Conservation (phyloP, 176 grass and related monocot species). For the Musa acuminata region DNA sequence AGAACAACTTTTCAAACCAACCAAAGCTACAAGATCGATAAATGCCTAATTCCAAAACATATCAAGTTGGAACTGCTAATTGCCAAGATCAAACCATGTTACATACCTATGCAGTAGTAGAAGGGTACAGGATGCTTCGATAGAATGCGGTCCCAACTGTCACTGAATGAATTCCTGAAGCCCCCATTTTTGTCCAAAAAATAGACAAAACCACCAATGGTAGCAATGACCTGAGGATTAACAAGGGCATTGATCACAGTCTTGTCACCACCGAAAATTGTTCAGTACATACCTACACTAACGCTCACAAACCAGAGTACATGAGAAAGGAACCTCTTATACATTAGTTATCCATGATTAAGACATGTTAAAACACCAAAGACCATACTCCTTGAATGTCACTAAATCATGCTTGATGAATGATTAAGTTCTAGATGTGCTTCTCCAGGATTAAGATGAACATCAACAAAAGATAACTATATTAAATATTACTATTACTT, state of each 20-base stretch:
- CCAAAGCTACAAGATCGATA: too few relatives aligned
- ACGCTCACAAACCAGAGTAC: too few relatives aligned
- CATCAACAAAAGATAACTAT: not conserved
- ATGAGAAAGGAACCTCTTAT: too few relatives aligned
- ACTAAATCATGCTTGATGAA: not conserved
- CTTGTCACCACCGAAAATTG: too few relatives aligned
- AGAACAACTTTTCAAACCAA: too few relatives aligned
- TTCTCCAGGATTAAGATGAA: not conserved
- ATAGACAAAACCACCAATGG: slow-evolving; percentile 71
- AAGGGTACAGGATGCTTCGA: slow-evolving; percentile 95
- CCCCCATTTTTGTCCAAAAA: slow-evolving; percentile 83
- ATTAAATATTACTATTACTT: not conserved
- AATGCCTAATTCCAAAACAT: not conserved
- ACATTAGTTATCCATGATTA: not conserved
- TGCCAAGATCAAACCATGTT: not conserved
- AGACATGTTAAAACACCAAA: not conserved
- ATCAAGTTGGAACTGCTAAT: not conserved
- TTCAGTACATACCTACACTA: too few relatives aligned
- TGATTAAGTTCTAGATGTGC: not conserved
- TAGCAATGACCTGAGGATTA: slow-evolving; percentile 61
- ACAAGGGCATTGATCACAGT: not conserved
- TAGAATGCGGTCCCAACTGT: slow-evolving; percentile 84
- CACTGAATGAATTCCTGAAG: slow-evolving; percentile 84
- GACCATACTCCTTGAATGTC: not conserved
- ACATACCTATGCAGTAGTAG: slow-evolving; percentile 90